Base-by-base conservation (phyloP, 1,139 yeast genomes). In the Yamadazyma membranifaciens region DNA sequence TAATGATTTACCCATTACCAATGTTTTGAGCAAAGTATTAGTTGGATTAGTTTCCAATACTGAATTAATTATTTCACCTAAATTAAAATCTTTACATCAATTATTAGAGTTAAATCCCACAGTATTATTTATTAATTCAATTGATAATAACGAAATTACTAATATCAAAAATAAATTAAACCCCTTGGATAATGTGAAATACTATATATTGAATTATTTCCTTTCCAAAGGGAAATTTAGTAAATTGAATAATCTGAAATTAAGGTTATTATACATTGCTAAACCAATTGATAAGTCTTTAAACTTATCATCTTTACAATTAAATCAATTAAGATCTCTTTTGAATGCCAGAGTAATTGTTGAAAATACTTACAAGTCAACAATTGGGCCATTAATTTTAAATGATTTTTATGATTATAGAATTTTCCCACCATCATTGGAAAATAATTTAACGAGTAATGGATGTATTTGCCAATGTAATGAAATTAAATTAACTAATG, bases 331-430 rank as follows among this genome's bases (percentile, higher is more conserved):
- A 12, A 69, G 83, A 43, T 66, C 82, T 0, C 38, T 67, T 2
- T 56, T 75, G 9, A 77, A 78, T 2, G 51, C 79, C 2, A 65
- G 87, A 44, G 62, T 81, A 0, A 65, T 84, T 0, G 59, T 65
- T 14, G 92, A 85, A 51, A 62, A 71, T 14, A 73, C 74, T 27
- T 60, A 69, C 36, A 59, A 58, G 29, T 70, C 74, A 17, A 59
- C 78, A 1, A 54, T 79, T 39, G 91, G 91, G 0, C 81, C 89
- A 0, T 48, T 84, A 0, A 50, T 83, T 7, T 65, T 71, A 31
- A 78, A 83, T 1, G 86, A 83, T 52, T 64, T 75, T 34, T 83
- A 67, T 49, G 94, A 85, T 49, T 81, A 81, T 52, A 66, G 94
- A 44, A 57, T 74, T 2, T 54, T 75, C 13, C 60, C 55, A 3